A percentile compares a stretch with the other conserved stretches of the same genome.
Evolutionary conservation across 2,329 filamentous ascomycete genomes (phyloP).

Genomic region (Mollisia scopiformis): DNA sequence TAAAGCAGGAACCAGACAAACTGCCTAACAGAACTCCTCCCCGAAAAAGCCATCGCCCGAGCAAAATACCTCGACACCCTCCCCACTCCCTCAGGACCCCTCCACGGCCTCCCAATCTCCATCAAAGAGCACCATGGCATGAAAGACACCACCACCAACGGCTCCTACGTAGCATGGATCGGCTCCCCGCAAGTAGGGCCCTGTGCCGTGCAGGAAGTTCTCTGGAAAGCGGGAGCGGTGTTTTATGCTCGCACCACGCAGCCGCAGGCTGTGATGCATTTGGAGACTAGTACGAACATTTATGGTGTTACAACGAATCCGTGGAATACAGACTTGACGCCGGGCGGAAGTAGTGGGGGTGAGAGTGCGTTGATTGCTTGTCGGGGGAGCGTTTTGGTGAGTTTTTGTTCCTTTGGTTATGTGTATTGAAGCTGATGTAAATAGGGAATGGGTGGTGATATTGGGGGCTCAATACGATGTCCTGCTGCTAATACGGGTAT

Average conservation of each 20-base stretch:
- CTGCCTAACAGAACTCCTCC: constrained; percentile 27
- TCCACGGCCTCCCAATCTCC: constrained; percentile 61
- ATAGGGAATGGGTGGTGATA: constrained; percentile 24
- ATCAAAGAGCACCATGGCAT: constrained; percentile 56
- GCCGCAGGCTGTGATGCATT: constrained; percentile 39
- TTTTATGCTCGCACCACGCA: constrained; percentile 70
- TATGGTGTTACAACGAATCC: constrained; percentile 55
- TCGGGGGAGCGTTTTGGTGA: constrained; percentile 43
- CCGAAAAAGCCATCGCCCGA: constrained; percentile 22
- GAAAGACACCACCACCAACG: constrained; percentile 44
- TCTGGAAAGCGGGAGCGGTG: constrained; percentile 63
- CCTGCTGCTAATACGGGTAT: constrained; percentile 51
- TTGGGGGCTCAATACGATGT: constrained; percentile 23
- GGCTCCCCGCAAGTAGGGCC: constrained; percentile 46
- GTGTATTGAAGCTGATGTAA: background rate
- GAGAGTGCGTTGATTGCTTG: constrained; percentile 53
- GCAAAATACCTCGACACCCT: constrained; percentile 27
- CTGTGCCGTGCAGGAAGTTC: constrained; percentile 50
- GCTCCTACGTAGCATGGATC: constrained; percentile 58
- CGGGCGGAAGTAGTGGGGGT: constrained; percentile 65
- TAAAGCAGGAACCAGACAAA: constrained; percentile 20
- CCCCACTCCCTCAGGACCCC: constrained; percentile 49
- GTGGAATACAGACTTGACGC: constrained; percentile 55
- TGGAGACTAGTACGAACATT: constrained; percentile 61
- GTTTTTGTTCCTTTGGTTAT: background rate